phyloP scores from a whole-genome alignment of 331 rosid species.

The Arachis monticola region DNA sequence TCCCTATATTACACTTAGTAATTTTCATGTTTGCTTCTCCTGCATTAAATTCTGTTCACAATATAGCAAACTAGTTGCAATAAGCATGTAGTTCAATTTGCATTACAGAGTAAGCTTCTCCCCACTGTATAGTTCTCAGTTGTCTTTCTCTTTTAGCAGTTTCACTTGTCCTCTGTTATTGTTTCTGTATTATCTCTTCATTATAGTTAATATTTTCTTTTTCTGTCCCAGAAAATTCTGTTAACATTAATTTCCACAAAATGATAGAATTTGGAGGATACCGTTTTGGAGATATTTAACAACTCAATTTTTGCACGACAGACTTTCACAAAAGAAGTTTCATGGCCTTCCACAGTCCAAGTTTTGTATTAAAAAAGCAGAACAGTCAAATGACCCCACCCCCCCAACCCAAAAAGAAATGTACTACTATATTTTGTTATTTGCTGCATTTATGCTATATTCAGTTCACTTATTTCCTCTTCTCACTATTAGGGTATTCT shows the following conservation, averaged over 20 bases:
- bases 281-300: neutral
- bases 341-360: neutral
- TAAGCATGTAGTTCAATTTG: slow-evolving; percentile 4
- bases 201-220: neutral
- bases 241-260: neutral
- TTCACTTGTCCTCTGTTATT: neutral
- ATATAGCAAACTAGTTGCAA: neutral
- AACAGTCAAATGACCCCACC: neutral
- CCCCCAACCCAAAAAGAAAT: too few species aligned
- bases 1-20: neutral
- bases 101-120: neutral
- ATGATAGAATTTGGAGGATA: neutral
- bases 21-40: neutral
- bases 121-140: neutral
- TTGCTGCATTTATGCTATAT: too few species aligned
- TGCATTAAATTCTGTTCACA: neutral
- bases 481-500: too few species aligned
- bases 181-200: neutral
- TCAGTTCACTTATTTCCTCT: too few species aligned
- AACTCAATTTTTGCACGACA: neutral
- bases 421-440: neutral
- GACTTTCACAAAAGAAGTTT: neutral
- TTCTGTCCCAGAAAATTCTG: neutral
- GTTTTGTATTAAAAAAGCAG: neutral
- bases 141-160: neutral